These are phyloP conservation scores for Aspergillus latus DNA, from an alignment of 2,329 filamentous ascomycete species.

Conservation along the genomic window DNA sequence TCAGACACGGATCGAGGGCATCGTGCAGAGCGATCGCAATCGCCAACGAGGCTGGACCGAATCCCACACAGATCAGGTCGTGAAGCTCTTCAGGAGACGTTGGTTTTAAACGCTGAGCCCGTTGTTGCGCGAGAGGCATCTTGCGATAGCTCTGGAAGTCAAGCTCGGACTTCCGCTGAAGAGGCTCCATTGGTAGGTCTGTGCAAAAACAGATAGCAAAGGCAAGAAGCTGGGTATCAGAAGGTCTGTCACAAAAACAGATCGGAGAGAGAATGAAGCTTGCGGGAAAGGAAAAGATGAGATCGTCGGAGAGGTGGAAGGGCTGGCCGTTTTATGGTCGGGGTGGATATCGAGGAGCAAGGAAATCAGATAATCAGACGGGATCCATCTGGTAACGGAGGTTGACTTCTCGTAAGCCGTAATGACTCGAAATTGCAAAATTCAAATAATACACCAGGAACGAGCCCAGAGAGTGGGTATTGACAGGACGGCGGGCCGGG, in stretches of 20 bases:
- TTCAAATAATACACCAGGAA: conserved; percentile 14
- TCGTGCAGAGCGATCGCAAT: conserved; percentile 89
- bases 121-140: conserved; percentile 26
- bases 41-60: conserved; percentile 86
- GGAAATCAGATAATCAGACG: conserved; percentile 2
- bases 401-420: not conserved
- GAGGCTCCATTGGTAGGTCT: conserved; percentile 21
- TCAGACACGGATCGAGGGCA: conserved; percentile 54
- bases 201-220: not conserved
- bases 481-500: conserved; percentile 20
- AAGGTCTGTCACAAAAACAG: not conserved
- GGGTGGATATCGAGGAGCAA: conserved; percentile 10
- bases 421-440: conserved; percentile 7
- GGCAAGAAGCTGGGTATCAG: not conserved
- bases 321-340: conserved; percentile 15
- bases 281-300: conserved; percentile 2
- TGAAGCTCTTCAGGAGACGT: conserved; percentile 64
- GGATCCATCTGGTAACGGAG: not conserved
- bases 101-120: conserved; percentile 51
- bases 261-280: conserved; percentile 8
- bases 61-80: conserved; percentile 87
- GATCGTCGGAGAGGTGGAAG: conserved; percentile 15
- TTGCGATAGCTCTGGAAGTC: conserved; percentile 27
- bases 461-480: conserved; percentile 1
- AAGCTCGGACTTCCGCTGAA: conserved; percentile 26